Evolutionary conservation across 257 asterid genomes (phyloP).

Genomic region (Fraxinus pennsylvanica): DNA sequence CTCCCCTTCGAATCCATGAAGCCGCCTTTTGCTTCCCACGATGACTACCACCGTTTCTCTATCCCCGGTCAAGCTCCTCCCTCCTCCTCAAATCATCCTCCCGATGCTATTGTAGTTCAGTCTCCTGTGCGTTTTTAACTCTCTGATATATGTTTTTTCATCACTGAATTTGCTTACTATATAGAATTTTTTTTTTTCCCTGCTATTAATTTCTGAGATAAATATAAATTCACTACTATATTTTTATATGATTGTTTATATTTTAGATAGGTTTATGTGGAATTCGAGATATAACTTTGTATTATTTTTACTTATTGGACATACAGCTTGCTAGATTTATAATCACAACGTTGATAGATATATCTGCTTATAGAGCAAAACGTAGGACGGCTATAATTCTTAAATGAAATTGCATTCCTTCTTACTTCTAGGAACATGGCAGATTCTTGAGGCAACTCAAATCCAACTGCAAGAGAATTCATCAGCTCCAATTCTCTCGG

Average conservation of each 20-base stretch:
- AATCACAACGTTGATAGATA: not conserved
- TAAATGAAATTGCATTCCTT: slow-evolving; percentile 12
- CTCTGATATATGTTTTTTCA: not conserved
- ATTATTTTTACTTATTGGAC: not conserved
- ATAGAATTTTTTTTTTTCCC: not conserved
- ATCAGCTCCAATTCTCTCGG: not conserved
- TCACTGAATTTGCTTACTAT: not conserved
- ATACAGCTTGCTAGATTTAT: slow-evolving; percentile 11
- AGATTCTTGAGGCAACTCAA: not conserved
- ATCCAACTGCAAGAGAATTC: not conserved
- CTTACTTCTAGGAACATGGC: not conserved
- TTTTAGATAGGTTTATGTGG: slow-evolving; percentile 19
- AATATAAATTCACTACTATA: not conserved
- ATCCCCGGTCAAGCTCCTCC: slow-evolving; percentile 43
- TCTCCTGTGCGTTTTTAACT: slow-evolving; percentile 56
- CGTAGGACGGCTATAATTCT: not conserved
- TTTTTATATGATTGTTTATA: not conserved
- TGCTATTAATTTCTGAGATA: slow-evolving; percentile 26
- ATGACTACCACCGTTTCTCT: slow-evolving; percentile 76
- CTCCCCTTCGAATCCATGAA: slow-evolving; percentile 77
- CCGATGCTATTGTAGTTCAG: slow-evolving; percentile 70
- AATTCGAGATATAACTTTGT: slow-evolving; percentile 11
- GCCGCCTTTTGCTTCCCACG: slow-evolving; percentile 65
- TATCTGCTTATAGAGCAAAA: slow-evolving; percentile 21
- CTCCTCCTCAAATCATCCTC: slow-evolving; percentile 47